phyloP scores from a whole-genome alignment of 768 basidiomycete genomes.

The Calocera viscosa region DNA sequence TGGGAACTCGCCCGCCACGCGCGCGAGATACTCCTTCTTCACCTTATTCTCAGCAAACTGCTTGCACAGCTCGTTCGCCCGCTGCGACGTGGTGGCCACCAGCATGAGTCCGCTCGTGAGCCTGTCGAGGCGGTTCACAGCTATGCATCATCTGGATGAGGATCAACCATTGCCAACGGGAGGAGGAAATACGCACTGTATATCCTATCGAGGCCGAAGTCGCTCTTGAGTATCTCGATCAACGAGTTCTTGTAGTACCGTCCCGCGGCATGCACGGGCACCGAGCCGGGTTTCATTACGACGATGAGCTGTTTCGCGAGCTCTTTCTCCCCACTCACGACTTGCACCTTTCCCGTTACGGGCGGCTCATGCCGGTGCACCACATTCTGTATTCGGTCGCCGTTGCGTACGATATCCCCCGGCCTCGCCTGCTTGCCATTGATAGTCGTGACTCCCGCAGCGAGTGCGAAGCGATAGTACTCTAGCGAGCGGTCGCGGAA shows the following conservation, averaged over 20 bases:
- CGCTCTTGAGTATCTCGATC: conserved; percentile 69
- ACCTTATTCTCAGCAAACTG: conserved; percentile 77
- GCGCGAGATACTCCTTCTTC: conserved; percentile 83
- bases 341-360: conserved; percentile 66
- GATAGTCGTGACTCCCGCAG: conserved; percentile 88
- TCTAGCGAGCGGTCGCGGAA: conserved; percentile 89
- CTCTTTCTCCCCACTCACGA: conserved; percentile 60
- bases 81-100: conserved; percentile 56
- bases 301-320: conserved; percentile 65
- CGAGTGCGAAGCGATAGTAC: conserved; percentile 76
- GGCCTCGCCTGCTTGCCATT: conserved; percentile 80
- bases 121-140: conserved; percentile 87
- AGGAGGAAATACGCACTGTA: conserved; percentile 49
- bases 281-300: conserved; percentile 92
- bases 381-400: conserved; percentile 89
- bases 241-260: conserved; percentile 82
- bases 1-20: conserved; percentile 76
- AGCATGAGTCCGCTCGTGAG: conserved; percentile 95
- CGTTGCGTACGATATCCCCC: conserved; percentile 65
- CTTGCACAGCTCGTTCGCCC: conserved; percentile 56
- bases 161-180: background rate
- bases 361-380: conserved; percentile 97
- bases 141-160: conserved; percentile 31
- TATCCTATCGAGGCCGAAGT: conserved; percentile 68
- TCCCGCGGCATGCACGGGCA: conserved; percentile 91